Conservation (phyloP, 2,329 filamentous ascomycete genomes). For the Phyllosticta paracitricarpa region DNA sequence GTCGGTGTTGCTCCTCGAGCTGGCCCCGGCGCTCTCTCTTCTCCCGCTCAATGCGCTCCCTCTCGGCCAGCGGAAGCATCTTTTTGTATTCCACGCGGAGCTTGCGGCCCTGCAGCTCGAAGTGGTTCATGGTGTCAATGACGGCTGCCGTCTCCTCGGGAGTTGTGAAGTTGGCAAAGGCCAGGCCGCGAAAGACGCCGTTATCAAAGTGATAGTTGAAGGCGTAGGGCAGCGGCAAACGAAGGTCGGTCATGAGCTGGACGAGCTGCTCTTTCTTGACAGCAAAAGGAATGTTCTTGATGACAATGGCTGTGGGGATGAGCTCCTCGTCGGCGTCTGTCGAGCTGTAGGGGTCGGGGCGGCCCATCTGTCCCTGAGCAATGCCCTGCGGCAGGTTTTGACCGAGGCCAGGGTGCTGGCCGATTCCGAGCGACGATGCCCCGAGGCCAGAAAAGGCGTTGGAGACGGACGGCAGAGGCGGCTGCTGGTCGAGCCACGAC, state of each 20-base stretch:
- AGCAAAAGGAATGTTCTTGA: conserved; percentile 98
- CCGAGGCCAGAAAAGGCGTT: conserved; percentile 30
- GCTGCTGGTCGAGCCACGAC: conserved; percentile 54
- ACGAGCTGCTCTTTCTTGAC: conserved; percentile 95
- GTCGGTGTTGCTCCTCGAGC: conserved; percentile 92
- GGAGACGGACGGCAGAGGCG: conserved; percentile 31
- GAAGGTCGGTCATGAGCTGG: conserved; percentile 86
- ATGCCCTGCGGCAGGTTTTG: conserved; percentile 1
- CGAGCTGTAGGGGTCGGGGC: conserved; percentile 34
- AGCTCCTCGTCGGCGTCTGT: conserved; percentile 67
- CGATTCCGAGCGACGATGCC: conserved; percentile 18
- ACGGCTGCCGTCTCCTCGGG: conserved; percentile 87
- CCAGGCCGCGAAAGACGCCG: conserved; percentile 88
- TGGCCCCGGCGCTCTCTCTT: conserved; percentile 94
- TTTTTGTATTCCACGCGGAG: conserved; percentile 98
- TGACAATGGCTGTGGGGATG: conserved; percentile 95
- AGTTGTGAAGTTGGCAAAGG: conserved; percentile 97
- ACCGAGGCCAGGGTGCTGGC: conserved; percentile 5
- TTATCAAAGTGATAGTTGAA: conserved; percentile 99
- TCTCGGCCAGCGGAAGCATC: conserved; percentile 90
- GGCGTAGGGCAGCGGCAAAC: conserved; percentile 87
- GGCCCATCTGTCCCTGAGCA: conserved; percentile 19
- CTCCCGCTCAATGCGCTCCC: conserved; percentile 91
- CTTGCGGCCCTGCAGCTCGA: conserved; percentile 90
- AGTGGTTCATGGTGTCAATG: conserved; percentile 89